Base-by-base conservation (phyloP, 495 filamentous ascomycete genomes). In the Penicillium canariense region DNA sequence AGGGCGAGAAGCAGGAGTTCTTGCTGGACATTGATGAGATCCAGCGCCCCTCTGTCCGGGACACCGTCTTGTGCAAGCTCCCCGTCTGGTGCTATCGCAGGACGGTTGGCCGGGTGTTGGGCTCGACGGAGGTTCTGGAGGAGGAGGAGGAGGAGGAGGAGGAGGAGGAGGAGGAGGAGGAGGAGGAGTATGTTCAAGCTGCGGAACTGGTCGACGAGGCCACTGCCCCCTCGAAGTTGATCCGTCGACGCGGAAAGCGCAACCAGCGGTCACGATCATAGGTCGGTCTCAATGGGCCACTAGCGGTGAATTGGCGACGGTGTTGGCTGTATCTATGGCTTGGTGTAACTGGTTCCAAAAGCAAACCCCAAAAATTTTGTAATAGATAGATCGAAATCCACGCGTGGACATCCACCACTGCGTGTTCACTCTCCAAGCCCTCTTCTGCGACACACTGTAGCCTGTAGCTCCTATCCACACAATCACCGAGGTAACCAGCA, bases 1-100 rank as follows among this genome's bases (percentile, higher is more conserved):
- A 96, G 6, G 95, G 94, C 31, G 82, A 89, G 23, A 81, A 78
- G 11, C 80, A 86, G 46, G 91, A 97, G 66, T 95, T 84, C 65
- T 69, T 96, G 60, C 82, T 98, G 46, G 92, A 97, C 63, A 75
- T 83, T 58, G 78, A 85, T 49, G 85, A 90, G 54, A 80, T 90
- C 32, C 71, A 79, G 20, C 71, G 73, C 40, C 88, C 90, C 0
- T 85, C 82, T 5, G 59, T 91, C 58, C 77, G 71, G 26, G 82
- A 92, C 58, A 95, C 90, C 0, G 80, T 87, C 45, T 65, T 93
- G 27, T 81, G 81, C 64, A 81, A 81, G 31, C 68, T 93, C 5
- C 90, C 90, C 0, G 47, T 81, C 39, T 91, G 85, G 83, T 67
- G 75, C 40, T 90, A 82, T 64, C 65, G 62, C n/a, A 74, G 74